Conservation (phyloP, 2,329 filamentous ascomycete species). For the Waltergamsia citrina region DNA sequence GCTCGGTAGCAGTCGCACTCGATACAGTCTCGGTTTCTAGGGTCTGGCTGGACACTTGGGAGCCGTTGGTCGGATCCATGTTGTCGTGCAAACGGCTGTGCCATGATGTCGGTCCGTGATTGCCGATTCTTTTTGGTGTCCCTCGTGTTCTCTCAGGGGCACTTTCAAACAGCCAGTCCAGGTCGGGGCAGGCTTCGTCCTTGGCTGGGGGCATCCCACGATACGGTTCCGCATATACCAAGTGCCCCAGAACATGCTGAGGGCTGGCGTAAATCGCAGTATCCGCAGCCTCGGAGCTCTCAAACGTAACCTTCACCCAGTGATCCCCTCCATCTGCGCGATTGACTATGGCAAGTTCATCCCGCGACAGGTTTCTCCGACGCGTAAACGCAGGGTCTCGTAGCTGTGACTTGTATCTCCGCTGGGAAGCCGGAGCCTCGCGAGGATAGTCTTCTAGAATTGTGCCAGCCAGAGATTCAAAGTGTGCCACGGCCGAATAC, state of each 20-base stretch:
- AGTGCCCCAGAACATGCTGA: constrained; percentile 59
- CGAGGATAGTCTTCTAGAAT: constrained; percentile 93
- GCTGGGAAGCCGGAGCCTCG: constrained; percentile 62
- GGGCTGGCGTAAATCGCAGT: constrained; percentile 61
- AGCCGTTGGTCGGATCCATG: constrained; percentile 27
- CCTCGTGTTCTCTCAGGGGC: constrained; percentile 19
- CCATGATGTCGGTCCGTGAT: constrained; percentile 22
- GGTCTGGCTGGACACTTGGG: constrained; percentile 43
- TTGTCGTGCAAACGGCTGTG: constrained; percentile 26
- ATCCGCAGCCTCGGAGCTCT: constrained; percentile 62
- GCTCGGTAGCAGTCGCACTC: constrained; percentile 33
- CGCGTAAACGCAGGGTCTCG: constrained; percentile 63
- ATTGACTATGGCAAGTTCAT: constrained; percentile 72
- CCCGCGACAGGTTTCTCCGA: constrained; percentile 53
- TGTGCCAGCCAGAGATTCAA: constrained; percentile 73
- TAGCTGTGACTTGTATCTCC: constrained; percentile 64
- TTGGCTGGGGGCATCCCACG: constrained; percentile 52
- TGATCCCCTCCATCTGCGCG: constrained; percentile 74
- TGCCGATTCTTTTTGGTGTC: constrained; percentile 17
- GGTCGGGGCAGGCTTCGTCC: constrained; percentile 53
- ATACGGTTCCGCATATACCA: constrained; percentile 64
- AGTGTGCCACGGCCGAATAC: constrained; percentile 85
- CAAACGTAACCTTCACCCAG: constrained; percentile 86
- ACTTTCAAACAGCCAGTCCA: constrained; percentile 24
- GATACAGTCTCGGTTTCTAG: constrained; percentile 48